Base-by-base conservation (phyloP, 2,329 filamentous ascomycete genomes). In the Apiospora pterosperma region DNA sequence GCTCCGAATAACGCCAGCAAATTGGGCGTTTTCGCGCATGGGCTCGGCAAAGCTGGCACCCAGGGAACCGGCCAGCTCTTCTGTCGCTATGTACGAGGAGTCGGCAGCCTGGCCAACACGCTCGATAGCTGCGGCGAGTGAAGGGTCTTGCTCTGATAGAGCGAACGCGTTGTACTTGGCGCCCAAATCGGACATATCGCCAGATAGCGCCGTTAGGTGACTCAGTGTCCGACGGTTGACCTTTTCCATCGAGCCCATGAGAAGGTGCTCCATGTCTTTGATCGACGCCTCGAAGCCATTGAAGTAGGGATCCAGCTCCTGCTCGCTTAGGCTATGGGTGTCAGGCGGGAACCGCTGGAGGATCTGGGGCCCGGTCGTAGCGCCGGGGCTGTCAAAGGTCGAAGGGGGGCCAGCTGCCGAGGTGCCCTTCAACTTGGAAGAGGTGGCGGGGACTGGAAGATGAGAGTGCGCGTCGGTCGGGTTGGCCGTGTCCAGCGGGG, bases 131-230 rank as follows among this genome's bases (percentile, higher is more conserved):
- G 93, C 90, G 11, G 94, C 93, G 7, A 99, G 88, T 3, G 92
- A 93, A 14, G 91, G 90, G 0, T 93, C 94, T 70, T 93, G 92
- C 76, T 99, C 96, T 0, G 94, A 97, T 1, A 99, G 84, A 0
- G 96, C 96, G 77, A 99, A 99, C 1, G 92, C 96, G 73, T 99
- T 99, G 77, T 96, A 98, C 67, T 93, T 88, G n/a, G 94, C 96
- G 8, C 96, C 96, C 10, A 99, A 84, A 74, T 99, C 96, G 70
- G 93, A 93, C 66, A 98, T 85, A 75, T 99, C 96, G 5, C 93
- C 86, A 3, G 93, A 93, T 60, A 97, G 82, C 5, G 91, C 89
- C 16, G 92, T 92, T 11, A 98, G 79, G 73, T 99, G 96, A 66
- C 89, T 92, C 7, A 99, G 81, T 6, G 94, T 93, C 39, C 96